These are phyloP conservation scores for Chrysosporium queenslandicum DNA, from an alignment of 2,329 filamentous ascomycete species.

Conservation along the genomic window DNA sequence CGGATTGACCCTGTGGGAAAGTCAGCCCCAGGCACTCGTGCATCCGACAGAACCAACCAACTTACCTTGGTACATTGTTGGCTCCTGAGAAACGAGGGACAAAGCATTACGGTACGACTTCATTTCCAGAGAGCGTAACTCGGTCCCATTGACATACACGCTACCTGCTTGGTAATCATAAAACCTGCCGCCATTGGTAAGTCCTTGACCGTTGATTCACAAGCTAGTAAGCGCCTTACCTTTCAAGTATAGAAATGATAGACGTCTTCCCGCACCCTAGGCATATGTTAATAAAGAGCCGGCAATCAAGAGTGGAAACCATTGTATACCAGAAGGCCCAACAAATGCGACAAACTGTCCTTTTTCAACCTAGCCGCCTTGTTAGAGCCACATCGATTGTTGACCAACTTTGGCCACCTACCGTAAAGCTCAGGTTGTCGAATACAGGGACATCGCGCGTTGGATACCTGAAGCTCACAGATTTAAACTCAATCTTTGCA, in stretches of 20 bases:
- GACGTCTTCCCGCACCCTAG: conserved; percentile 37
- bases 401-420: neutral
- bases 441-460: conserved; percentile 27
- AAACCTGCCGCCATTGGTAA: conserved; percentile 11
- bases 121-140: conserved; percentile 25
- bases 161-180: conserved; percentile 24
- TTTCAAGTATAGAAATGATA: conserved; percentile 38
- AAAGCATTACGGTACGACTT: conserved; percentile 26
- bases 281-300: neutral
- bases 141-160: conserved; percentile 29
- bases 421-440: conserved; percentile 24
- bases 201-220: neutral
- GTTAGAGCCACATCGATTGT: neutral
- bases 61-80: conserved; percentile 36
- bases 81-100: conserved; percentile 37
- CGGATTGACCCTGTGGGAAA: conserved; percentile 26
- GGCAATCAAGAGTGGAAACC: neutral
- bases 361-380: conserved; percentile 23
- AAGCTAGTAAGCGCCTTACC: conserved; percentile 15
- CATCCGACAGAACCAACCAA: neutral
- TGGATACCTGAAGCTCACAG: conserved; percentile 32
- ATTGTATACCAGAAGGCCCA: conserved; percentile 32
- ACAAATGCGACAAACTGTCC: conserved; percentile 41
- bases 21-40: neutral
- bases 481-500: conserved; percentile 26